Percentiles rank a stretch among this genome's conserved stretches.
These are phyloP conservation scores for Fusarium sp. DNA, from an alignment of 2,329 filamentous ascomycete species.

Conservation along the genomic window DNA sequence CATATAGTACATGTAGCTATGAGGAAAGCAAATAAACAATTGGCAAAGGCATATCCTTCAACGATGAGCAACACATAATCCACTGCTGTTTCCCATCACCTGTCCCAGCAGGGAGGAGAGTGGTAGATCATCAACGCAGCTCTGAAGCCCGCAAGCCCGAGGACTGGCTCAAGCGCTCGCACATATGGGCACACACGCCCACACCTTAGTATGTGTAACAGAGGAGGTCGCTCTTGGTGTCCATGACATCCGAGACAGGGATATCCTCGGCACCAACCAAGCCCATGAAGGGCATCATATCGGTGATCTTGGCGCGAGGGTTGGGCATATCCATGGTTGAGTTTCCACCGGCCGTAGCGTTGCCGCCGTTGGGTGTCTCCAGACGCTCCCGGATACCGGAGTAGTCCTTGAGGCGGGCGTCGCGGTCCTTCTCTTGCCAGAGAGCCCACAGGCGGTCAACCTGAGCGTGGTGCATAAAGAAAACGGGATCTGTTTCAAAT, in stretches of 20 bases:
- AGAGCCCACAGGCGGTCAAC: background rate
- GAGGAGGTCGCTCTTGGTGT: background rate
- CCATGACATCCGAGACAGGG: background rate
- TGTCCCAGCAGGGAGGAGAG: no score
- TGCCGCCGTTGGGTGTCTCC: background rate
- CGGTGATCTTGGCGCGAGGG: background rate
- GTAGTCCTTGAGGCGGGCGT: background rate
- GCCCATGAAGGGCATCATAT: background rate
- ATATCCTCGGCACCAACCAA: background rate
- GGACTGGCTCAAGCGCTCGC: no score
- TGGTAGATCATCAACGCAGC: no score
- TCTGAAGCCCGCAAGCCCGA: no score
- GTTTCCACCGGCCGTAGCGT: background rate
- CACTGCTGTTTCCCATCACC: no score
- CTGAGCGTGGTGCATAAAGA: background rate
- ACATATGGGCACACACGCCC: no score
- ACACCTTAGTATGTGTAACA: background rate
- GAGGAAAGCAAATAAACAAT: no score
- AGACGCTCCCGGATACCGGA: conserved; percentile 10
- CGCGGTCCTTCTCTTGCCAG: background rate
- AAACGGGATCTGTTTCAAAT: background rate
- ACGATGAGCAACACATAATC: no score
- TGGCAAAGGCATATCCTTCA: no score
- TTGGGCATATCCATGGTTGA: background rate
- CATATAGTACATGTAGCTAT: no score